Conservation (phyloP, 306 rosid genomes). For the Sesbania bispinosa region DNA sequence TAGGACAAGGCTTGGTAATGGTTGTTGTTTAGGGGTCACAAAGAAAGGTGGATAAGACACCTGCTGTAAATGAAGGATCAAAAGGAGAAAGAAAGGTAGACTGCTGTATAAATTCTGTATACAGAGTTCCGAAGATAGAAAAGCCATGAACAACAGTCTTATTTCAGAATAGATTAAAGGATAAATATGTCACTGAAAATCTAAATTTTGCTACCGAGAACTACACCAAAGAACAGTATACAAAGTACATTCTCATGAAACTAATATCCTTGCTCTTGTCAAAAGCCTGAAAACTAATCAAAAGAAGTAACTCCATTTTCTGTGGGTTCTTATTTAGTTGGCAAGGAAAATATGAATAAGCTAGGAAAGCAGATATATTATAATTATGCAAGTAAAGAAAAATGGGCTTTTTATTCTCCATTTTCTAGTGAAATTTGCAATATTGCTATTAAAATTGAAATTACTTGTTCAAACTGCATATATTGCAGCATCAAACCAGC, state of each 20-base stretch:
- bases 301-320: not conserved
- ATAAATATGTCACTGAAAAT: not conserved
- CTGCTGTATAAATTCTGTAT: not conserved
- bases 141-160: not conserved
- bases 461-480: not conserved
- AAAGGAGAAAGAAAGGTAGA: not conserved
- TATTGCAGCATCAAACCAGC: not conserved
- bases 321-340: not conserved
- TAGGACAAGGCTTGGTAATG: not conserved
- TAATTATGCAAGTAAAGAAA: not conserved
- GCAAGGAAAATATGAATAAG: not conserved
- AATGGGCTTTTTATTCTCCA: not conserved
- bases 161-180: not conserved
- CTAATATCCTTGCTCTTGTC: not conserved
- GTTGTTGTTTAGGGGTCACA: not conserved
- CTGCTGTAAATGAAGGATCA: not conserved
- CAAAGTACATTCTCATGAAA: not conserved
- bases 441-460: not conserved
- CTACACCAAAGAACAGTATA: not conserved
- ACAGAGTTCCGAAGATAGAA: not conserved
- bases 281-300: not conserved
- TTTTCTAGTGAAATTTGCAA: conserved; percentile 3
- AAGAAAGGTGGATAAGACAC: not conserved
- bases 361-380: not conserved
- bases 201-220: not conserved